phyloP scores from a whole-genome alignment of 225 moss, liverwort and hornwort species.

The Neckera pumila region DNA sequence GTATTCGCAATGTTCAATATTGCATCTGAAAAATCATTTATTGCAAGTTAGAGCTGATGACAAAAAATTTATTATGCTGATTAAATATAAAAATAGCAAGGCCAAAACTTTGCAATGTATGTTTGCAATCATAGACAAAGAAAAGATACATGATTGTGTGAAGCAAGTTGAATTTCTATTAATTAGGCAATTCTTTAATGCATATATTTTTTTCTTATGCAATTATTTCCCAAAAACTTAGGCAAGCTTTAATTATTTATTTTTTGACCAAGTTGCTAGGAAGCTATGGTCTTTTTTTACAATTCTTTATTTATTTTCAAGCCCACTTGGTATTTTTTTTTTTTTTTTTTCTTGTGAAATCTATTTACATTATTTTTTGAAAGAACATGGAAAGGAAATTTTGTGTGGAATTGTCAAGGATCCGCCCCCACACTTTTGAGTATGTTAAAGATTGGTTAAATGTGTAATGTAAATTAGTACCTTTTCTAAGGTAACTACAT shows the following conservation, averaged over 20 bases:
- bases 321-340: background rate
- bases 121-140: no score
- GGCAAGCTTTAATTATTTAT: no score
- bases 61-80: background rate
- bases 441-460: background rate
- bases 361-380: background rate
- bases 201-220: no score
- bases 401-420: background rate
- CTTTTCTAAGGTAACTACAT: background rate
- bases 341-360: no score
- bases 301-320: background rate
- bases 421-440: background rate
- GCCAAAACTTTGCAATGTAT: no score
- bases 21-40: background rate
- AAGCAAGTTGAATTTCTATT: no score
- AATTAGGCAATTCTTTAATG: no score
- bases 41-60: rapidly evolving
- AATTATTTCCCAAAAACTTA: no score
- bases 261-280: no score
- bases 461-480: background rate
- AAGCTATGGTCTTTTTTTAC: background rate
- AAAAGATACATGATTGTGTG: no score
- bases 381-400: rapidly evolving
- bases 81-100: background rate
- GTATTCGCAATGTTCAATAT: background rate